Percentiles rank a stretch among this genome's conserved stretches.
These are phyloP conservation scores for Raddia guianensis DNA, from an alignment of 176 grass and related monocot genomes.

Conservation along the genomic window DNA sequence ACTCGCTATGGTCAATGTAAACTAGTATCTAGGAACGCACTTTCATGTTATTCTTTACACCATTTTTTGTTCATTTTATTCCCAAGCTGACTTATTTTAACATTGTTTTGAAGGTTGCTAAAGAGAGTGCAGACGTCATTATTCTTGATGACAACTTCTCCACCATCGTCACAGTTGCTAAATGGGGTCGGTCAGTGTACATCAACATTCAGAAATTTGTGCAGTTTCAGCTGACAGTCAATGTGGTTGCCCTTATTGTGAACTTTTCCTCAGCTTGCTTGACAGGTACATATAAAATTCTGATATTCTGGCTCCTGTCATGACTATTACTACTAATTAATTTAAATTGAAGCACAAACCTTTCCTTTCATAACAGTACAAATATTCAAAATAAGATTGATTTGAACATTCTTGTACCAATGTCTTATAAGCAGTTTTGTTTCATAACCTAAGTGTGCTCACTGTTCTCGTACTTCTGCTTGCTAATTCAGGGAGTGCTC, in stretches of 20 bases:
- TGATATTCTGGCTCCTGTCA: not conserved
- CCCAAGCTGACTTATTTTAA: constrained; percentile 25
- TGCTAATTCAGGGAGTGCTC: constrained; percentile 67
- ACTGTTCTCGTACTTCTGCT: constrained; percentile 14
- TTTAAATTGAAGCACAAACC: not conserved
- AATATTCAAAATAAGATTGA: not conserved
- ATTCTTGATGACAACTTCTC: constrained; percentile 99
- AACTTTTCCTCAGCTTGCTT: constrained; percentile 96
- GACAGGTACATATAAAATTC: constrained; percentile 59
- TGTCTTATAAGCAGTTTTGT: constrained; percentile 13
- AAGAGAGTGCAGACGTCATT: constrained; percentile 97
- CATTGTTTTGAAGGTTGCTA: constrained; percentile 66
- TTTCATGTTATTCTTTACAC: not conserved
- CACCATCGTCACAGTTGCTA: constrained; percentile 92
- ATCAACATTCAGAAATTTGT: constrained; percentile 99
- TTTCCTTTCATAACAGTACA: not conserved
- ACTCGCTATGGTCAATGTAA: constrained; percentile 2
- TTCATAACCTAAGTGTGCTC: constrained; percentile 7
- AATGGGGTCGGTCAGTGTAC: constrained; percentile 97
- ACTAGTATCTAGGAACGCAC: not conserved
- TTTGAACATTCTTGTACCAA: not conserved
- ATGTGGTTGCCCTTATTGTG: constrained; percentile 90
- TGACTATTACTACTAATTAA: not conserved
- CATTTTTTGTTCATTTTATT: not conserved
- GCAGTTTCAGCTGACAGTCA: constrained; percentile 96